These are phyloP conservation scores for Kodamaea lidongshanica DNA, from an alignment of 805 yeast genomes.

Conservation along the genomic window DNA sequence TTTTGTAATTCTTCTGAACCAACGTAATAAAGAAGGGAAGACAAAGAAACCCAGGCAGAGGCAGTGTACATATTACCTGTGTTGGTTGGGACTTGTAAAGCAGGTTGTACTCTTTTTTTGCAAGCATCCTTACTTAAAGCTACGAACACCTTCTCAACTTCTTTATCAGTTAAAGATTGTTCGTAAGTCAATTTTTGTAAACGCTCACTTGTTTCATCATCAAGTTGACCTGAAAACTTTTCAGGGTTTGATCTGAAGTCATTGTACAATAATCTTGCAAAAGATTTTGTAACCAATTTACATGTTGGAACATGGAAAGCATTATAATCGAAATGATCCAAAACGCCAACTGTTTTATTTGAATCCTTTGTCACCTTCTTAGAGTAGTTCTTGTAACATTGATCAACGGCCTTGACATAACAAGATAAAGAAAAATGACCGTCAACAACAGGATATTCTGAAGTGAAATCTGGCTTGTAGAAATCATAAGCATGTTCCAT, in stretches of 20 bases:
- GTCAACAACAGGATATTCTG: slow-evolving; percentile 95
- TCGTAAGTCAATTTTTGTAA: slow-evolving; percentile 61
- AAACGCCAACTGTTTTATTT: slow-evolving; percentile 50
- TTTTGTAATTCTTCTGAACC: slow-evolving; percentile 69
- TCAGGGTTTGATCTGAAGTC: slow-evolving; percentile 74
- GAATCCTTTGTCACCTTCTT: slow-evolving; percentile 55
- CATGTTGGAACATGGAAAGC: slow-evolving; percentile 98
- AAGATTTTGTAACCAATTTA: slow-evolving; percentile 87
- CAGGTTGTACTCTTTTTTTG: slow-evolving; percentile 67
- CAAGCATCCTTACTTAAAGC: slow-evolving; percentile 64
- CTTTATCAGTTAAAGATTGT: slow-evolving; percentile 69
- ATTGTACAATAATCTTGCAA: slow-evolving; percentile 84
- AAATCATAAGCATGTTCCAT: slow-evolving; percentile 98
- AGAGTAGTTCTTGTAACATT: slow-evolving; percentile 77
- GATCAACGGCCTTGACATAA: slow-evolving; percentile 89
- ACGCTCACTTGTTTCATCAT: slow-evolving; percentile 46
- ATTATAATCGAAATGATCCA: slow-evolving; percentile 75
- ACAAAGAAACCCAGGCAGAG: slow-evolving; percentile 79
- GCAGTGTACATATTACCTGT: slow-evolving; percentile 99
- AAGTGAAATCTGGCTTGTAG: slow-evolving; percentile 94
- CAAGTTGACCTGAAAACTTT: slow-evolving; percentile 39
- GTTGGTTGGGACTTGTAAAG: slow-evolving; percentile 85
- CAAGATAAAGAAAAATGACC: slow-evolving; percentile 94
- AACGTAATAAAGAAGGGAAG: slow-evolving; percentile 72
- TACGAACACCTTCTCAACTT: slow-evolving; percentile 79